Evolutionary conservation across 192 early-diverging fungal species (phyloP).

Genomic region (Coemansia sp.): DNA sequence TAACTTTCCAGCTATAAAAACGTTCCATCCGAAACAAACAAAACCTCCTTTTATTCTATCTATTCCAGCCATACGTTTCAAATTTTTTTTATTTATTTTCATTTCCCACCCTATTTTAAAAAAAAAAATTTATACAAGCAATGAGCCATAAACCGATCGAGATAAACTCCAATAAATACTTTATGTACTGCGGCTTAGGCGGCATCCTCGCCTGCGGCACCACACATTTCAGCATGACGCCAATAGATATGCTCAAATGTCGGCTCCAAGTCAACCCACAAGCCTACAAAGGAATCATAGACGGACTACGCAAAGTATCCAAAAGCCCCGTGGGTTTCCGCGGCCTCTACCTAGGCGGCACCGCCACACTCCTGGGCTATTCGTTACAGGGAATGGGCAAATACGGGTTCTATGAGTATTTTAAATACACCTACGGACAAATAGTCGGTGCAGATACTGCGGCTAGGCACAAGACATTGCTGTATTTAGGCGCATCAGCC

Average conservation of each 20-base stretch:
- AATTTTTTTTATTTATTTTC: background rate
- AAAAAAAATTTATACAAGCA: background rate
- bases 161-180: conserved; percentile 50
- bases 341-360: conserved; percentile 69
- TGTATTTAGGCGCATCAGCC: conserved; percentile 67
- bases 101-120: background rate
- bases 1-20: no score
- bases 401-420: conserved; percentile 83
- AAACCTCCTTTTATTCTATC: background rate
- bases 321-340: conserved; percentile 59
- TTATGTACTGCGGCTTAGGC: conserved; percentile 56
- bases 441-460: conserved; percentile 61
- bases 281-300: conserved; percentile 30
- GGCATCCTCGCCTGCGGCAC: conserved; percentile 62
- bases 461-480: conserved; percentile 61
- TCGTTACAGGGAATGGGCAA: conserved; percentile 77
- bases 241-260: conserved; percentile 51
- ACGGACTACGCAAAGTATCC: conserved; percentile 24
- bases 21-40: no score
- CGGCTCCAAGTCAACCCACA: conserved; percentile 36
- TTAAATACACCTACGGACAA: conserved; percentile 69
- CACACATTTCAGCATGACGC: conserved; percentile 60
- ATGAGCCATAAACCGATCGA: conserved; percentile 7
- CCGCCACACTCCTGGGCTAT: conserved; percentile 77
- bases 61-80: background rate